phyloP scores from a whole-genome alignment of 2,329 filamentous ascomycete genomes.

The Trichoderma pleuroti region DNA sequence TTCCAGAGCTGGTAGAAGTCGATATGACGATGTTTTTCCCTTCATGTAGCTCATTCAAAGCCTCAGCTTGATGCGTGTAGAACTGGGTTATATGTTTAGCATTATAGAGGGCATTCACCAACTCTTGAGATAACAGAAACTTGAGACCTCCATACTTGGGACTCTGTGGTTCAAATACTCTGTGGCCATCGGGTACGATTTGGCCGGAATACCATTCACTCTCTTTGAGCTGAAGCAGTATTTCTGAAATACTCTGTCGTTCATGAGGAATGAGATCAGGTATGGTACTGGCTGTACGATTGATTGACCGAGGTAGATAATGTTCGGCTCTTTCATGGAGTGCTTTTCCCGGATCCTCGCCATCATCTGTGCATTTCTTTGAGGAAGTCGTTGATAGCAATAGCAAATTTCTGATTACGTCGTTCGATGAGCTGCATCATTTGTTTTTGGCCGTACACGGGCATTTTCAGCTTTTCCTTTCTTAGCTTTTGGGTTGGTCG shows the following conservation, averaged over 20 bases:
- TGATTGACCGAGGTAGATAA: constrained; percentile 49
- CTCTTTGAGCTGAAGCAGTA: constrained; percentile 76
- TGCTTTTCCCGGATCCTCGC: constrained; percentile 62
- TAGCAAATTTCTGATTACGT: constrained; percentile 77
- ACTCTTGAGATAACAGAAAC: constrained; percentile 80
- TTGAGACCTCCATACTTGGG: constrained; percentile 78
- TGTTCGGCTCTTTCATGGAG: constrained; percentile 56
- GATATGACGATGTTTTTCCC: constrained; percentile 87
- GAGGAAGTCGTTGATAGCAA: constrained; percentile 73
- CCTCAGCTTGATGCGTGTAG: constrained; percentile 89
- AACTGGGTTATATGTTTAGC: constrained; percentile 80
- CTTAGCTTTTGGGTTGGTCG: constrained; percentile 65
- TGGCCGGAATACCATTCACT: constrained; percentile 87
- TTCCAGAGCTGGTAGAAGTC: constrained; percentile 94
- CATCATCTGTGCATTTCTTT: constrained; percentile 66
- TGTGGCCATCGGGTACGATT: constrained; percentile 88
- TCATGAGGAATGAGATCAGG: constrained; percentile 75
- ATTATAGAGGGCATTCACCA: constrained; percentile 97
- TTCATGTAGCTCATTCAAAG: constrained; percentile 80
- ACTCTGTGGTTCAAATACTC: constrained; percentile 82
- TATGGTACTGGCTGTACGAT: constrained; percentile 43
- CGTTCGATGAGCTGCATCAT: constrained; percentile 88
- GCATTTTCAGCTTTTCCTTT: constrained; percentile 83
- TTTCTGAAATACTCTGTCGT: constrained; percentile 75
- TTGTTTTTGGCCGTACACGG: constrained; percentile 87